A percentile compares a stretch with the other conserved stretches of the same genome.
phyloP scores from a whole-genome alignment of 1,284 basidiomycete genomes.

The Cutaneotrichosporon dermatis region DNA sequence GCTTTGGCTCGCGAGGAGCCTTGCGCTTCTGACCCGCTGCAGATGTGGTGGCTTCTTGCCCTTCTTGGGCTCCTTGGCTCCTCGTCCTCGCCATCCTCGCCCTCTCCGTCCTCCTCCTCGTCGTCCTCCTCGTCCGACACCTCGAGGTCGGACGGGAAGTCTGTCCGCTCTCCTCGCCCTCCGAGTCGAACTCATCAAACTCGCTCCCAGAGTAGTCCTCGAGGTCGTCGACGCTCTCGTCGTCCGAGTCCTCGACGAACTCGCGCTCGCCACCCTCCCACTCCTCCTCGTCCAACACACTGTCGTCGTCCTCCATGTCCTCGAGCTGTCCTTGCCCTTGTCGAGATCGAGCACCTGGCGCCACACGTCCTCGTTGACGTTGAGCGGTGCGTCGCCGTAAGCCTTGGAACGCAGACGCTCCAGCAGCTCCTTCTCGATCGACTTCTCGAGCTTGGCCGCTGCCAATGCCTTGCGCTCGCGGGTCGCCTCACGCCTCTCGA shows the following conservation, averaged over 20 bases:
- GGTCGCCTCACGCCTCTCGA: slow-evolving; percentile 87
- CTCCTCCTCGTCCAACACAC: slow-evolving; percentile 56
- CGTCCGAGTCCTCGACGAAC: slow-evolving; percentile 72
- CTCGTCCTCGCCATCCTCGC: slow-evolving; percentile 35
- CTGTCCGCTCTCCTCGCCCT: slow-evolving; percentile 28
- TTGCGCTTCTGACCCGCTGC: slow-evolving; percentile 43
- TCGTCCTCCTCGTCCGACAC: slow-evolving; percentile 42
- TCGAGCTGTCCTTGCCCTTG: slow-evolving; percentile 52
- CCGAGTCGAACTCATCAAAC: slow-evolving; percentile 47
- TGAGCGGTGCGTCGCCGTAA: slow-evolving; percentile 94
- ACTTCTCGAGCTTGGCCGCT: slow-evolving; percentile 87
- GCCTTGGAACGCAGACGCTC: slow-evolving; percentile 93
- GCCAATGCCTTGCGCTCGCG: slow-evolving; percentile 94
- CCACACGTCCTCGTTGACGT: slow-evolving; percentile 98
- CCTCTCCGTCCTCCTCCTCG: slow-evolving; percentile 51
- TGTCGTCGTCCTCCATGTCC: slow-evolving; percentile 57
- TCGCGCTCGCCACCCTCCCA: slow-evolving; percentile 59
- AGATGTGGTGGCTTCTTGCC: slow-evolving; percentile 17
- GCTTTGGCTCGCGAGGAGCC: slow-evolving; percentile 55
- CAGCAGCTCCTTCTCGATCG: slow-evolving; percentile 93
- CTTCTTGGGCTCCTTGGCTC: slow-evolving; percentile 25
- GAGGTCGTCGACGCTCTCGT: slow-evolving; percentile 54
- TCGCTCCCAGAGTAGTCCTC: slow-evolving; percentile 57
- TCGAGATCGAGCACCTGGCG: slow-evolving; percentile 79
- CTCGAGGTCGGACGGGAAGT: slow-evolving; percentile 46